Percentiles rank a stretch among this genome's conserved stretches.
These are phyloP conservation scores for Claviceps lovelessii DNA, from an alignment of 2,329 filamentous ascomycete genomes.

Conservation along the genomic window DNA sequence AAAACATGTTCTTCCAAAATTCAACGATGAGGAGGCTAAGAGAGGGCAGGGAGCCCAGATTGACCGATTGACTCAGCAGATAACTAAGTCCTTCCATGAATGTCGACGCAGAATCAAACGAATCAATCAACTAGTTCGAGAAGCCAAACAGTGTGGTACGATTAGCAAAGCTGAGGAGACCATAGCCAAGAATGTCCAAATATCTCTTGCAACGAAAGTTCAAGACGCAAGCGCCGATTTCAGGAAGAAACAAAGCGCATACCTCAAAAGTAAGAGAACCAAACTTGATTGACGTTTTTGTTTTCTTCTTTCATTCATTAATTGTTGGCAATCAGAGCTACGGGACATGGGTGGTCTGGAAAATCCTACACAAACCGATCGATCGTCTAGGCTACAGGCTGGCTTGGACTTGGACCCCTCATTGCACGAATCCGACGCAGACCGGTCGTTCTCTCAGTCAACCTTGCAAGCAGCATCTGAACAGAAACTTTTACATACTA, in stretches of 20 bases:
- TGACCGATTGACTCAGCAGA: constrained; percentile 75
- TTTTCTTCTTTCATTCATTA: not conserved
- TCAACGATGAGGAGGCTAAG: constrained; percentile 88
- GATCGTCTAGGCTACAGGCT: constrained; percentile 34
- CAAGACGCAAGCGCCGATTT: constrained; percentile 87
- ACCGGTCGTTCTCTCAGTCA: constrained; percentile 81
- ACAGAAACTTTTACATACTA: constrained; percentile 52
- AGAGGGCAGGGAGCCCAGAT: constrained; percentile 78
- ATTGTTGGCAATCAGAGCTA: constrained; percentile 40
- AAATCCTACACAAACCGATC: constrained; percentile 35
- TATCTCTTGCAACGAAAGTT: constrained; percentile 72
- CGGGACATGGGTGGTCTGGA: constrained; percentile 52
- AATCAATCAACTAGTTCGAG: constrained; percentile 74
- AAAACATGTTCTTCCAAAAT: constrained; percentile 91
- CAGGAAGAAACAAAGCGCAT: constrained; percentile 92
- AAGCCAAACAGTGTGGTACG: constrained; percentile 57
- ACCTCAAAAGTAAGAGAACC: constrained; percentile 63
- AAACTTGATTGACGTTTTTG: constrained; percentile 1
- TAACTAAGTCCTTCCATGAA: constrained; percentile 76
- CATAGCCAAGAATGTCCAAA: constrained; percentile 94
- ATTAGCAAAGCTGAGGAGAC: constrained; percentile 76
- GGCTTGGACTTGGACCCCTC: constrained; percentile 66
- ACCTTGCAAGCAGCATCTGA: constrained; percentile 68
- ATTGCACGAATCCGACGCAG: constrained; percentile 82
- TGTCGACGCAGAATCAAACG: constrained; percentile 82